Evolutionary conservation across 1,284 basidiomycete species (phyloP).

Genomic region (Fomitiporia mediterranea): DNA sequence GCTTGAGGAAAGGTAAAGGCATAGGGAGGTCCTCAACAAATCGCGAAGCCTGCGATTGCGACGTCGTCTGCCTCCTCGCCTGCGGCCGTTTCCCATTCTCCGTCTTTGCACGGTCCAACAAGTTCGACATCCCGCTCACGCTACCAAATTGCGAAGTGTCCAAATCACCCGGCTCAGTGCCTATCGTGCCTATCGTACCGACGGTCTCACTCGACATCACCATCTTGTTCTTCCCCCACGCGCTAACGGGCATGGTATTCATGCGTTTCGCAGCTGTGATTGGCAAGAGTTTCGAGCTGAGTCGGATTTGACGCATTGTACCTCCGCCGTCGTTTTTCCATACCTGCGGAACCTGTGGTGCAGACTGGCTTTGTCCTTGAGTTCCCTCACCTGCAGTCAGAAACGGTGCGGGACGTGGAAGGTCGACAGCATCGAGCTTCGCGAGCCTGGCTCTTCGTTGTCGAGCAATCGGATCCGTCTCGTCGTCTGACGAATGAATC

Average conservation of each 20-base stretch:
- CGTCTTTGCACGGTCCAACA: background rate
- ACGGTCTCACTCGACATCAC: slow-evolving; percentile 8
- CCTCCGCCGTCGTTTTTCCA: background rate
- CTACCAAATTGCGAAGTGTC: background rate
- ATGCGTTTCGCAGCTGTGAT: slow-evolving; percentile 9
- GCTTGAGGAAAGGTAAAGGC: slow-evolving; percentile 20
- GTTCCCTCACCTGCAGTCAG: background rate
- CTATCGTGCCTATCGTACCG: slow-evolving; percentile 1
- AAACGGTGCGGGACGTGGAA: slow-evolving; percentile 36
- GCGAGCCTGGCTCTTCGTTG: slow-evolving; percentile 75
- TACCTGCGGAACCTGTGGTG: background rate
- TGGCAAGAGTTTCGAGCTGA: slow-evolving; percentile 8
- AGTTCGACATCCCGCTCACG: background rate
- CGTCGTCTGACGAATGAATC: background rate
- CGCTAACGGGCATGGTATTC: slow-evolving; percentile 2
- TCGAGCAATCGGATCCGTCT: slow-evolving; percentile 22
- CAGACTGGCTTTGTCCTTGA: background rate
- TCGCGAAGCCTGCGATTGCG: slow-evolving; percentile 10
- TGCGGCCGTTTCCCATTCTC: slow-evolving; percentile 28
- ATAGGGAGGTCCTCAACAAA: slow-evolving; percentile 27
- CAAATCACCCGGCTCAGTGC: slow-evolving; percentile 1
- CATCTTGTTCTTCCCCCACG: slow-evolving; percentile 5
- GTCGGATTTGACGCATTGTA: background rate
- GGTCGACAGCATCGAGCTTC: slow-evolving; percentile 65
- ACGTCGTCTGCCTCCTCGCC: slow-evolving; percentile 22